phyloP scores from a whole-genome alignment of 805 yeast genomes.

The Yarrowia divulgata region DNA sequence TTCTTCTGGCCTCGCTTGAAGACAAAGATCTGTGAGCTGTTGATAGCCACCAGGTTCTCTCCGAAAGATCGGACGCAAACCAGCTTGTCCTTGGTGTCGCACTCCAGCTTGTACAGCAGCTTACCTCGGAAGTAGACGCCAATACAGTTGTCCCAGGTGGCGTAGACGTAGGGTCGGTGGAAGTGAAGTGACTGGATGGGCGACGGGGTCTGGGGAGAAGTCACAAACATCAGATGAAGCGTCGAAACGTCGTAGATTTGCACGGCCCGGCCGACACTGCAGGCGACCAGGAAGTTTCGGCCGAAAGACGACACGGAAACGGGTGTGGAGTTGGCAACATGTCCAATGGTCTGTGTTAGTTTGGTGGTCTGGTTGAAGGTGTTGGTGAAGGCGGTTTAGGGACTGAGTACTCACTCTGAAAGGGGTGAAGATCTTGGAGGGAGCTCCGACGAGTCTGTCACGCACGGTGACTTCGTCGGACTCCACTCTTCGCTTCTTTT shows the following conservation, averaged over 20 bases:
- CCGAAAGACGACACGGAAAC: slow-evolving; percentile 91
- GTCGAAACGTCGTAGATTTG: slow-evolving; percentile 91
- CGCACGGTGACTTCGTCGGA: slow-evolving; percentile 16
- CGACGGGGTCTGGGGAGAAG: slow-evolving; percentile 74
- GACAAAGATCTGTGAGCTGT: slow-evolving; percentile 62
- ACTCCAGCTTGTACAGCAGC: slow-evolving; percentile 55
- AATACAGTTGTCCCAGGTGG: slow-evolving; percentile 71
- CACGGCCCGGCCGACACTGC: slow-evolving; percentile 87
- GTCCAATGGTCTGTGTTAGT: slow-evolving; percentile 62
- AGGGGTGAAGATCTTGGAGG: slow-evolving; percentile 78
- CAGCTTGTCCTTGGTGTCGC: slow-evolving; percentile 45
- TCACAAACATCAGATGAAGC: slow-evolving; percentile 82
- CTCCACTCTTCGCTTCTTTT: slow-evolving; percentile 37
- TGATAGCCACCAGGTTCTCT: slow-evolving; percentile 53
- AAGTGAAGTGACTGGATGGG: slow-evolving; percentile 76
- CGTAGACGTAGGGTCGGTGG: slow-evolving; percentile 84
- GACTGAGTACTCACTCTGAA: slow-evolving; percentile 61
- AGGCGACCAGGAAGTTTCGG: slow-evolving; percentile 82
- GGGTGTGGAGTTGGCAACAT: slow-evolving; percentile 85
- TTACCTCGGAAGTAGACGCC: slow-evolving; percentile 83
- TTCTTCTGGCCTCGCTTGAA: slow-evolving; percentile 57
- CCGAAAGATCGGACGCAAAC: slow-evolving; percentile 18
- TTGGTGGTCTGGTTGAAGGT: background rate
- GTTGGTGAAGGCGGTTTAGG: background rate
- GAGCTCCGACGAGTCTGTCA: slow-evolving; percentile 17